Percentiles rank a stretch among this genome's conserved stretches.
phyloP scores from a whole-genome alignment of 2,329 filamentous ascomycete species.

The Colletotrichum lindemuthianum region DNA sequence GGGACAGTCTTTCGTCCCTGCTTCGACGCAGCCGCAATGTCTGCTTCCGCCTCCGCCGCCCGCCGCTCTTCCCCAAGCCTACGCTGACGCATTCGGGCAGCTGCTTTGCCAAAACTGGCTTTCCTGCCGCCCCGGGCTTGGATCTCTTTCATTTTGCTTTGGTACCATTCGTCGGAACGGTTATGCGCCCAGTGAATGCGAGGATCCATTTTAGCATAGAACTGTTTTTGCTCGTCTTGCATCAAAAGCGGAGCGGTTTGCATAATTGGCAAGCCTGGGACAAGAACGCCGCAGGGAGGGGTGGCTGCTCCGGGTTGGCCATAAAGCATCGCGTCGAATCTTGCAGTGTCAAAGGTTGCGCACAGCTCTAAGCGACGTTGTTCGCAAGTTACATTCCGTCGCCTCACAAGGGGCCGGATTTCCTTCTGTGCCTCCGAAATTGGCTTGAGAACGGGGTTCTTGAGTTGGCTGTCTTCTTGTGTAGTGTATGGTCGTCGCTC shows the following conservation, averaged over 20 bases:
- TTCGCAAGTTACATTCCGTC: conserved; percentile 9
- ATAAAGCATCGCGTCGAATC: conserved; percentile 37
- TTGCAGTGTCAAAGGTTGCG: conserved; percentile 29
- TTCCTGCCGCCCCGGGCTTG: conserved; percentile 59
- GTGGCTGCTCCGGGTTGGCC: conserved; percentile 31
- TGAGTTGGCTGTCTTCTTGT: too few relatives aligned
- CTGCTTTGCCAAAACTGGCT: conserved; percentile 58
- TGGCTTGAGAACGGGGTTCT: too few relatives aligned
- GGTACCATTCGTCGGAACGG: conserved; percentile 57
- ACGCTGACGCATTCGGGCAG: conserved; percentile 49
- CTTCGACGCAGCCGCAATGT: background rate
- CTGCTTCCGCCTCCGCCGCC: conserved; percentile 4
- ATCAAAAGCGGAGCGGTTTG: conserved; percentile 12
- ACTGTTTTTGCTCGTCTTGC: conserved; percentile 40
- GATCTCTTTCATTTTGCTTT: conserved; percentile 61
- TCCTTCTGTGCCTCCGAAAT: background rate
- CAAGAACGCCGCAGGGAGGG: conserved; percentile 24
- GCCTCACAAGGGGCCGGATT: background rate
- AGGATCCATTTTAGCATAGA: conserved; percentile 61
- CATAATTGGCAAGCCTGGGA: background rate
- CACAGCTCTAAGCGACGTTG: conserved; percentile 23
- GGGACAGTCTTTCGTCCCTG: background rate
- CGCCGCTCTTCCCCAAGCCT: conserved; percentile 37
- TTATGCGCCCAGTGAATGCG: conserved; percentile 57
- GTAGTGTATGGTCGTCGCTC: too few relatives aligned